phyloP scores from a whole-genome alignment of 768 basidiomycete species.

The Neoboletus brunneissimus region DNA sequence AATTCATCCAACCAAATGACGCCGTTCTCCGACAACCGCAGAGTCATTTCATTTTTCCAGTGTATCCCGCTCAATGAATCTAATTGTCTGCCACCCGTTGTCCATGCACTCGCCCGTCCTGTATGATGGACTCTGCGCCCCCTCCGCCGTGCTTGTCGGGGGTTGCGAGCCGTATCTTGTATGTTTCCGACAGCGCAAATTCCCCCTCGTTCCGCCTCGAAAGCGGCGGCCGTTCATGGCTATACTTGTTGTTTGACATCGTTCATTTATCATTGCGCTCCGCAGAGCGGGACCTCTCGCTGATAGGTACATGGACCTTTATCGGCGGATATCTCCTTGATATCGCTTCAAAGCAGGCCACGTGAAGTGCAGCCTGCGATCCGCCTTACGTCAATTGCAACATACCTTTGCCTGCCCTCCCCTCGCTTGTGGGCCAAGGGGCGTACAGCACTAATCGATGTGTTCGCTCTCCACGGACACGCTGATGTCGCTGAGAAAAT shows the following conservation, averaged over 20 bases:
- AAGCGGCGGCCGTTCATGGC: not conserved
- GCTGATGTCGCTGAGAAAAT: constrained; percentile 17
- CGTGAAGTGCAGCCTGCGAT: constrained; percentile 21
- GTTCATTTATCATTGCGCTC: not conserved
- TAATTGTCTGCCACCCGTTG: constrained; percentile 30
- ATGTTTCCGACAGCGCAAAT: not conserved
- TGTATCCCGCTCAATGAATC: constrained; percentile 25
- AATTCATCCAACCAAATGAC: constrained; percentile 24
- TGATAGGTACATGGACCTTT: constrained; percentile 24
- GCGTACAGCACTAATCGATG: constrained; percentile 13
- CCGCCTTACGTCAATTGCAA: constrained; percentile 29
- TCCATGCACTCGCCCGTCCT: constrained; percentile 20
- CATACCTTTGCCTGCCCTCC: constrained; percentile 31
- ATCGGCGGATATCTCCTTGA: constrained; percentile 29
- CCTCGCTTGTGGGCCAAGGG: constrained; percentile 32
- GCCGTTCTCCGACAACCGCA: constrained; percentile 24
- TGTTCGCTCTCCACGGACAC: constrained; percentile 30
- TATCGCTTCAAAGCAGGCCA: constrained; percentile 15
- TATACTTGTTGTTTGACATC: not conserved
- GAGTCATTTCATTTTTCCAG: constrained; percentile 27
- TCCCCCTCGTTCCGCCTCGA: constrained; percentile 6
- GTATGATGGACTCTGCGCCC: constrained; percentile 9
- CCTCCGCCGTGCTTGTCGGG: constrained; percentile 21
- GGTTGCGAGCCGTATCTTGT: constrained; percentile 1
- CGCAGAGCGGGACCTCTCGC: not conserved